Conservation (phyloP, 1,284 basidiomycete species). For the Cryptococcus sp. region DNA sequence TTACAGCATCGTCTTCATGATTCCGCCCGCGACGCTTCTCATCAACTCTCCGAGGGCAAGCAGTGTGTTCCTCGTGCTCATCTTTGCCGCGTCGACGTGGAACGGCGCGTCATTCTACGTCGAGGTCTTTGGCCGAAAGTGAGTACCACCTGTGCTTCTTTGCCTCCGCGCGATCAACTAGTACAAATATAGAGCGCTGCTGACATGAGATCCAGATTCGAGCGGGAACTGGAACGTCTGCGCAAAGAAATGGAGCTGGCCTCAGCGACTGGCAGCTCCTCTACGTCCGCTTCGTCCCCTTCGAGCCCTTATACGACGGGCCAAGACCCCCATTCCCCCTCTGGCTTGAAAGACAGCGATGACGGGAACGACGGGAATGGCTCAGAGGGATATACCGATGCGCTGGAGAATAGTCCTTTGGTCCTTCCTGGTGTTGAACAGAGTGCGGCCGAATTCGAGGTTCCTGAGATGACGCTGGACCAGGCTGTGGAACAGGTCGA, state of each 20-base stretch:
- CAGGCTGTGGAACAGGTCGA: slow-evolving; percentile 21
- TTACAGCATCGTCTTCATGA: slow-evolving; percentile 80
- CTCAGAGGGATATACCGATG: slow-evolving; percentile 1
- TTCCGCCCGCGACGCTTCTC: slow-evolving; percentile 74
- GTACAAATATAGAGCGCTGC: not conserved
- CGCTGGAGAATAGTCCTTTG: slow-evolving; percentile 39
- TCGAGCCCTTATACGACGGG: slow-evolving; percentile 3
- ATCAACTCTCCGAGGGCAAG: slow-evolving; percentile 74
- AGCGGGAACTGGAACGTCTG: slow-evolving; percentile 81
- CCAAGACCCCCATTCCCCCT: too few species aligned
- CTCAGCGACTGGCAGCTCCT: slow-evolving; percentile 29
- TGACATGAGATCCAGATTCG: slow-evolving; percentile 64
- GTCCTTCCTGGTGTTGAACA: slow-evolving; percentile 34
- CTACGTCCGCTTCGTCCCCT: slow-evolving; percentile 5
- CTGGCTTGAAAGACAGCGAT: not conserved
- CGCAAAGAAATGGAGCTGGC: slow-evolving; percentile 67
- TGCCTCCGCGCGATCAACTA: too few species aligned
- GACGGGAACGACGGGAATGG: slow-evolving; percentile 16
- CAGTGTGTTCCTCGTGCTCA: slow-evolving; percentile 70
- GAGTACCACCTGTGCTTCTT: slow-evolving; percentile 43
- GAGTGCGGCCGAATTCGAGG: slow-evolving; percentile 24
- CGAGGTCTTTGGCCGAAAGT: slow-evolving; percentile 94
- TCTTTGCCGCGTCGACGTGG: slow-evolving; percentile 75
- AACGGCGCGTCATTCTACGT: slow-evolving; percentile 68
- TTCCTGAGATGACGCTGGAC: slow-evolving; percentile 32